Percentiles rank a stretch among this genome's conserved stretches.
Evolutionary conservation across 2,329 filamentous ascomycete genomes (phyloP).

Genomic region (Leptographium flavum): DNA sequence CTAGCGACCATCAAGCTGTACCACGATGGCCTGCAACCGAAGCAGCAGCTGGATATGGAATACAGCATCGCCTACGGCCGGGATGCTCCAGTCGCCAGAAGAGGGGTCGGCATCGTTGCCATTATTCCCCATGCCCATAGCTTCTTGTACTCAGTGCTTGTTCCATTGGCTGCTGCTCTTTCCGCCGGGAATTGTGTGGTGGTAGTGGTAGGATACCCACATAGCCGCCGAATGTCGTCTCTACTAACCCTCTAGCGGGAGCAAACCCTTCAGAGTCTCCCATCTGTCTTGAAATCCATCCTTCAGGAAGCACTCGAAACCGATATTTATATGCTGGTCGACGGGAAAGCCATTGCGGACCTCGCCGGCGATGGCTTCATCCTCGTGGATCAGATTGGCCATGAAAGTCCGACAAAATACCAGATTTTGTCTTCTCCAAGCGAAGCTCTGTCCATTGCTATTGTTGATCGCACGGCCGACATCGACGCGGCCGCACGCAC

Average conservation of each 20-base stretch:
- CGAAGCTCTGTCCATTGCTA: slow-evolving; percentile 26
- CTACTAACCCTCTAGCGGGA: slow-evolving; percentile 10
- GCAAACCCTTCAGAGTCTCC: slow-evolving; percentile 7
- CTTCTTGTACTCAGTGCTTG: slow-evolving; percentile 18
- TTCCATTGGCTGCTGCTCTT: slow-evolving; percentile 20
- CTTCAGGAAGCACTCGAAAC: not conserved
- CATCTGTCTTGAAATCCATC: not conserved
- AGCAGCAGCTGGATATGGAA: slow-evolving; percentile 15
- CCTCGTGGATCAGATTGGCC: slow-evolving; percentile 15
- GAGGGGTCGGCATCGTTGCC: slow-evolving; percentile 16
- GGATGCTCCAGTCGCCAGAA: slow-evolving; percentile 12
- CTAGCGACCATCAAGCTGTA: slow-evolving; percentile 17
- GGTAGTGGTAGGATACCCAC: slow-evolving; percentile 15
- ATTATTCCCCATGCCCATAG: slow-evolving; percentile 18
- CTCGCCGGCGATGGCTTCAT: not conserved
- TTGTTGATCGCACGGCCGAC: slow-evolving; percentile 48
- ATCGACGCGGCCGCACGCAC: slow-evolving; percentile 35
- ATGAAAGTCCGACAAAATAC: not conserved
- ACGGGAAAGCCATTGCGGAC: slow-evolving; percentile 1
- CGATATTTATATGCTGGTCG: slow-evolving; percentile 8
- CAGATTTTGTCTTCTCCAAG: slow-evolving; percentile 10
- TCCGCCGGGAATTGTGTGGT: slow-evolving; percentile 22
- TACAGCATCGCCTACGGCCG: slow-evolving; percentile 16
- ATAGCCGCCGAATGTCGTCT: not conserved
- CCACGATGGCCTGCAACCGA: slow-evolving; percentile 16